Evolutionary conservation across 2,329 filamentous ascomycete species (phyloP).

Genomic region (Pseudogymnoascus verrucosus): DNA sequence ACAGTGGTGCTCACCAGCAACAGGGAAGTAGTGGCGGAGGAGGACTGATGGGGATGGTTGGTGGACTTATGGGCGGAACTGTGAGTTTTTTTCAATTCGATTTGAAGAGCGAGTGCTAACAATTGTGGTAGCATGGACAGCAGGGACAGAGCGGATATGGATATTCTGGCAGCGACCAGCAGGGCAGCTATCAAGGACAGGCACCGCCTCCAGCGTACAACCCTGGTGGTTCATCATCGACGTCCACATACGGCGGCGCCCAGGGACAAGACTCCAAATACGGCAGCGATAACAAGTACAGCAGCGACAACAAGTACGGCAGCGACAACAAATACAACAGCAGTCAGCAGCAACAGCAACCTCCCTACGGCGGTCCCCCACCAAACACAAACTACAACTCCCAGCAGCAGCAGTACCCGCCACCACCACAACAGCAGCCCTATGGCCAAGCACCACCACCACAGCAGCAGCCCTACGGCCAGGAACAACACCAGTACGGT

Average conservation of each 20-base stretch:
- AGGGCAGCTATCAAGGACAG: slow-evolving; percentile 50
- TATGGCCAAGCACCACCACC: slow-evolving; percentile 7
- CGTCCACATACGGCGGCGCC: slow-evolving; percentile 12
- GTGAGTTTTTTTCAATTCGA: slow-evolving; percentile 19
- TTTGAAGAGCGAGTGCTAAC: neutral
- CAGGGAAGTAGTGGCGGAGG: neutral
- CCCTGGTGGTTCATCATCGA: slow-evolving; percentile 22
- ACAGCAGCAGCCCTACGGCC: slow-evolving; percentile 5
- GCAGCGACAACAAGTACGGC: neutral
- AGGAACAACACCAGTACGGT: slow-evolving; percentile 10
- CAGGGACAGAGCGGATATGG: slow-evolving; percentile 50
- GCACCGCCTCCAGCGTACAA: slow-evolving; percentile 57
- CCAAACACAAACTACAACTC: slow-evolving; percentile 1
- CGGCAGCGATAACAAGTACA: neutral
- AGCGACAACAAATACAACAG: slow-evolving; percentile 5
- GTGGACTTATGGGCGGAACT: slow-evolving; percentile 26
- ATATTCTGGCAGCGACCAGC: slow-evolving; percentile 40
- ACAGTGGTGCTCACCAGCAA: neutral
- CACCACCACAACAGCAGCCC: neutral
- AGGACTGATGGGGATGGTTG: slow-evolving; percentile 24
- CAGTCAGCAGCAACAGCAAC: slow-evolving; percentile 11
- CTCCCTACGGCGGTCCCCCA: slow-evolving; percentile 19
- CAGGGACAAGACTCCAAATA: slow-evolving; percentile 8
- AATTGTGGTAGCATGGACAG: slow-evolving; percentile 15
- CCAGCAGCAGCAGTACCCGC: slow-evolving; percentile 14